phyloP scores from a whole-genome alignment of 768 basidiomycete genomes.

The Macrocybe gigantea region DNA sequence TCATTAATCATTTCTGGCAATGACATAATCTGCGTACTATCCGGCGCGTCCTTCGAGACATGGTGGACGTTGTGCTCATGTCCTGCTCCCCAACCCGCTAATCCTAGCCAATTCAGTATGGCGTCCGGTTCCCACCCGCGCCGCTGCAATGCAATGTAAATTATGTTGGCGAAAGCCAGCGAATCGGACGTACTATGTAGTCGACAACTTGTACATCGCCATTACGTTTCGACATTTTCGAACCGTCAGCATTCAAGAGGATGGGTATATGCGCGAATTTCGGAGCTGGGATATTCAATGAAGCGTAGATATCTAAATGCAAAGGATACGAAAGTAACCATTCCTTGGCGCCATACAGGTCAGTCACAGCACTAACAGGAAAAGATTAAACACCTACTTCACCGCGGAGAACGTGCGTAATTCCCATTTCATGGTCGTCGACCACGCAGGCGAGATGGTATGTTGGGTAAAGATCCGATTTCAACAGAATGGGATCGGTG shows the following conservation, averaged over 20 bases:
- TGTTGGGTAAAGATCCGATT: constrained; percentile 90
- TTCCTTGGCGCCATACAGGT: constrained; percentile 48
- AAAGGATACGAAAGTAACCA: constrained; percentile 93
- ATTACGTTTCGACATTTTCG: constrained; percentile 92
- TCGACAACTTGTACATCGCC: constrained; percentile 85
- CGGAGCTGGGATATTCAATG: constrained; percentile 65
- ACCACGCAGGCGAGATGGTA: constrained; percentile 96
- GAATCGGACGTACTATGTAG: constrained; percentile 59
- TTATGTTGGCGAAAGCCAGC: background rate
- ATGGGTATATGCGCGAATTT: constrained; percentile 90
- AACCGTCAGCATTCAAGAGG: constrained; percentile 82
- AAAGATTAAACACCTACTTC: constrained; percentile 48
- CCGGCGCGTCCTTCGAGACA: constrained; percentile 40
- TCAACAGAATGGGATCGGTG: constrained; percentile 89
- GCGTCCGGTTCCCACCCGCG: constrained; percentile 89
- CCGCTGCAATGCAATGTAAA: constrained; percentile 35
- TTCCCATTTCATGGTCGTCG: constrained; percentile 94
- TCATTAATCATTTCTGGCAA: constrained; percentile 59
- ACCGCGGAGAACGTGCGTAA: constrained; percentile 92
- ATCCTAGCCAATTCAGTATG: constrained; percentile 86
- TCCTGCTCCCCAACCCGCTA: constrained; percentile 87
- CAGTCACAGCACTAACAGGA: background rate
- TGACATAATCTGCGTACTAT: constrained; percentile 59
- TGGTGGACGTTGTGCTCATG: constrained; percentile 23
- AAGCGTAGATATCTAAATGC: constrained; percentile 85